Evolutionary conservation across 371 early-diverging fungal genomes (phyloP), one percentile per base, ranked within the genome.

Genomic region (Mucor mucedo): DNA sequence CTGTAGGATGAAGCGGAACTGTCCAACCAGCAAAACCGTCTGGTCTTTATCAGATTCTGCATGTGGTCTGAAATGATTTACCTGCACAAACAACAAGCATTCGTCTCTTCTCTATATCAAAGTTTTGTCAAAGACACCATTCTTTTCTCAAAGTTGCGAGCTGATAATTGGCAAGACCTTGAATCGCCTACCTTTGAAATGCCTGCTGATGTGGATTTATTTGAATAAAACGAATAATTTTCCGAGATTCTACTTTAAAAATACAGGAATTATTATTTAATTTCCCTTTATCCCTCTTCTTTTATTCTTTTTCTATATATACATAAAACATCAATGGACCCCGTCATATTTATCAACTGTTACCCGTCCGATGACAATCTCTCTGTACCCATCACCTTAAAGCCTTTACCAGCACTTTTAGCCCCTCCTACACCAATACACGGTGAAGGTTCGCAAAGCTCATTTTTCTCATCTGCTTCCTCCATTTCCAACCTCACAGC

Each of bases 1-100:
- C 21, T 21, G 21, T 9, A 98, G 96, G 93, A 96, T 92, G 75
- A 98, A 83, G 81, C 89, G 69, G 93, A 95, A 91, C 83, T 97
- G 89, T 62, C 94, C 90, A 71, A 63, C 40, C 77, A 80, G 53
- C 58, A 72, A 58, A 61, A 70, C 30, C 71, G 72, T 1, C 72
- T 66, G 11, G 55, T 75, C 14, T 79, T 76, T 59, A 77, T 76
- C 33, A 68, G 63, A 30, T 74, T 63, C 52, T 79, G 79, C 49
- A 76, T 81, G 69, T 76, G 71, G 71, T 72, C 75, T 27, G 80
- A 81, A 47, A 49, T 82, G 54, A 72, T 67, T 4, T 82, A 76
- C 53, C 63, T 79, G n/a, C 79, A 82, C 65, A 82, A 82, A 55
- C 83, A 82, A 41, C 79, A 78, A 55, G 79, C 79, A 4, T 79